phyloP scores from a whole-genome alignment of 2,329 filamentous ascomycete genomes.

The Aureobasidium lini region DNA sequence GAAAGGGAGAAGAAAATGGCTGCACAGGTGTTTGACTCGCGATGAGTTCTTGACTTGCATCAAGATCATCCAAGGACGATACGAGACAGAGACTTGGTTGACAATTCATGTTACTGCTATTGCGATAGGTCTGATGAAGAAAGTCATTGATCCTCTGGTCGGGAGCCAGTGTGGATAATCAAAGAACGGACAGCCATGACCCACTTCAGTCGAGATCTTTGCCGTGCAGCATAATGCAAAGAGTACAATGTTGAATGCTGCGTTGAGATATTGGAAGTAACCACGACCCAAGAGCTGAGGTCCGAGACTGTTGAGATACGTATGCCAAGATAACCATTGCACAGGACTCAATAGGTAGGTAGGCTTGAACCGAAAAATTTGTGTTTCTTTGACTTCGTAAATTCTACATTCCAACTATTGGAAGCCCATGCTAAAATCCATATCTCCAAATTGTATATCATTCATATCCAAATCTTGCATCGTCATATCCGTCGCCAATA shows the following conservation, averaged over 20 bases:
- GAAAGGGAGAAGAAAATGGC: not conserved
- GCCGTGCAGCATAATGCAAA: not conserved
- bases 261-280: no score
- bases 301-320: not conserved
- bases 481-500: not conserved
- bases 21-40: not conserved
- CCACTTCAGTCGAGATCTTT: not conserved
- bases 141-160: not conserved
- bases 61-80: not conserved
- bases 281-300: no score
- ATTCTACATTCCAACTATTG: not conserved
- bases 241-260: not conserved
- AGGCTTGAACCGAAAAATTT: not conserved
- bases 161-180: not conserved
- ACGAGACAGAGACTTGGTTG: not conserved
- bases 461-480: slow-evolving; percentile 5
- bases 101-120: not conserved
- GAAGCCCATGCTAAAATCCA: slow-evolving; percentile 4
- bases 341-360: no score
- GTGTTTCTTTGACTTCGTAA: not conserved
- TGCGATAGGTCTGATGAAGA: not conserved
- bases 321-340: no score
- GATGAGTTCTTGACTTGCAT: not conserved
- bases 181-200: not conserved
- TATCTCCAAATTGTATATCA: not conserved